These are phyloP conservation scores for Tricholomella constricta DNA, from an alignment of 768 basidiomycete genomes.

Conservation along the genomic window DNA sequence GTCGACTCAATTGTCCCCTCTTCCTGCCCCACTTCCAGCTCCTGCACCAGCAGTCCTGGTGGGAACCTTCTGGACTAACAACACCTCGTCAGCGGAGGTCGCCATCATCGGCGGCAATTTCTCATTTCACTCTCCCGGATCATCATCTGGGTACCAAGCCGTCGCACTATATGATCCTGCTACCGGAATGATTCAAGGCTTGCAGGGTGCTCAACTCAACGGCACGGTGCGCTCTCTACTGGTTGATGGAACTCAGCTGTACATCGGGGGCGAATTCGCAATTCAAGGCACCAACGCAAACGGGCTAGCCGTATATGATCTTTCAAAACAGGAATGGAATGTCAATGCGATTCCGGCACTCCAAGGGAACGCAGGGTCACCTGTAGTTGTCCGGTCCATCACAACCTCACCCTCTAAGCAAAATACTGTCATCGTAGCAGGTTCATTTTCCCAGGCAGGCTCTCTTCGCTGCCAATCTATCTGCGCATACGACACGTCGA, in stretches of 20 bases:
- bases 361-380: conserved; percentile 51
- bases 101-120: conserved; percentile 93
- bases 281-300: conserved; percentile 56
- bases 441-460: conserved; percentile 84
- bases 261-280: conserved; percentile 84
- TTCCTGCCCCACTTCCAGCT: conserved; percentile 58
- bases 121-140: conserved; percentile 49
- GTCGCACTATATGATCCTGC: conserved; percentile 73
- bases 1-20: conserved; percentile 41
- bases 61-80: conserved; percentile 90
- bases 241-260: conserved; percentile 70
- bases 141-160: conserved; percentile 46
- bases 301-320: conserved; percentile 82
- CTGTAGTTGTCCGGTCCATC: conserved; percentile 73
- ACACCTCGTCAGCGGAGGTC: conserved; percentile 59
- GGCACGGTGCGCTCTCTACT: conserved; percentile 80
- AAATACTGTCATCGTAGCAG: conserved; percentile 76
- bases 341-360: conserved; percentile 59
- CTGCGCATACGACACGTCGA: conserved; percentile 69
- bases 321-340: conserved; percentile 64
- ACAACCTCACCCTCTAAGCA: conserved; percentile 59
- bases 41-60: conserved; percentile 82
- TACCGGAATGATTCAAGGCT: conserved; percentile 47
- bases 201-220: conserved; percentile 63
- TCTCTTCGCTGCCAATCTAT: conserved; percentile 73